Conservation (phyloP, 1,284 basidiomycete species). For the Fomitiporia mediterranea region DNA sequence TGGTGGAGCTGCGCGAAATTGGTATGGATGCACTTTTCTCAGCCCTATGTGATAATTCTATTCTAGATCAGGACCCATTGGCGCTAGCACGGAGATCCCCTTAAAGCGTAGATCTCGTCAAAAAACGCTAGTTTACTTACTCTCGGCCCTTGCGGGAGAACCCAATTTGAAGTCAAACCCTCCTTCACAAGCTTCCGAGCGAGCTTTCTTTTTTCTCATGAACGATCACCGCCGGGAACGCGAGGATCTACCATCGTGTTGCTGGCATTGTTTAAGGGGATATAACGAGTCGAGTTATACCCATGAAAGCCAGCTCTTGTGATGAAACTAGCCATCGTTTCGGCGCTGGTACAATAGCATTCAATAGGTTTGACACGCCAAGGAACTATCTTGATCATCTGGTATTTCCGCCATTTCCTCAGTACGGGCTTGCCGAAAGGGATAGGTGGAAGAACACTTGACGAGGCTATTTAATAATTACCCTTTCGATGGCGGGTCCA, state of each 20-base stretch:
- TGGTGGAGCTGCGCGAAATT: neutral
- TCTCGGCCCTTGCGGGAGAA: constrained; percentile 10
- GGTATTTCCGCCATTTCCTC: neutral
- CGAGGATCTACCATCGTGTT: neutral
- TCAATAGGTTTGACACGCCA: neutral
- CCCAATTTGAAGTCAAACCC: too few relatives aligned
- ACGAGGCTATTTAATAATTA: too few relatives aligned
- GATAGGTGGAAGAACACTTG: neutral
- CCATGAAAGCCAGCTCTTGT: too few relatives aligned
- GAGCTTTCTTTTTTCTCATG: neutral
- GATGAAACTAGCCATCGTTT: neutral
- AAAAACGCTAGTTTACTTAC: neutral
- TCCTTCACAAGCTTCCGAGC: neutral
- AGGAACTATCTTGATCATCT: neutral
- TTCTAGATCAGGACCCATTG: neutral
- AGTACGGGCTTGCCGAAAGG: neutral
- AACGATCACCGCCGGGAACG: neutral
- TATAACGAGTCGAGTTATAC: too few relatives aligned
- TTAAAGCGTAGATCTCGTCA: constrained; percentile 10
- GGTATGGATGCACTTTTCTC: neutral
- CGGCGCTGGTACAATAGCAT: neutral
- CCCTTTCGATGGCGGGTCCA: neutral
- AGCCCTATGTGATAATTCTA: constrained; percentile 4
- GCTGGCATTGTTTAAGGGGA: too few relatives aligned
- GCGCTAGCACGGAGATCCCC: constrained; percentile 10